These are phyloP conservation scores for Claviceps cyperi DNA, from an alignment of 2,329 filamentous ascomycete genomes.

Conservation along the genomic window DNA sequence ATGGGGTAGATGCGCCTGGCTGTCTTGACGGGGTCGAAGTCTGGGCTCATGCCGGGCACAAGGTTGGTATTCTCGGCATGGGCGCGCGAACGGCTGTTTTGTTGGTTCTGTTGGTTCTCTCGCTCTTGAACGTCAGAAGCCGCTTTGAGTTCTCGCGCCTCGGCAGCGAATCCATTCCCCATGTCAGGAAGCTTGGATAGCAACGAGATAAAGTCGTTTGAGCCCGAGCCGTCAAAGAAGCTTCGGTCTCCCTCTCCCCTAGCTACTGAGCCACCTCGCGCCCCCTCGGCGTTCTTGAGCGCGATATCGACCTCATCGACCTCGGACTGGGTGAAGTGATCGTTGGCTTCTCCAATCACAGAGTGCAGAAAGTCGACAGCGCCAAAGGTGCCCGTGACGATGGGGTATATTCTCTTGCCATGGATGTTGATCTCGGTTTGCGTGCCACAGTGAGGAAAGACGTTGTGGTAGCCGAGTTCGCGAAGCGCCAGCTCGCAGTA, in stretches of 20 bases:
- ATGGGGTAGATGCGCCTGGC: constrained; percentile 85
- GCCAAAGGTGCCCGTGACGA: constrained; percentile 62
- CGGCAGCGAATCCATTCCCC: constrained; percentile 49
- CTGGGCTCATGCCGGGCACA: constrained; percentile 59
- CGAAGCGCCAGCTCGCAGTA: constrained; percentile 66
- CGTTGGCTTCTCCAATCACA: constrained; percentile 60
- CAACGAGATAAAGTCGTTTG: constrained; percentile 52
- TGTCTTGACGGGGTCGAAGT: constrained; percentile 66
- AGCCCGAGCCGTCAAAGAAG: constrained; percentile 25
- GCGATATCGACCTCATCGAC: constrained; percentile 68
- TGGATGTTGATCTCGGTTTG: constrained; percentile 47
- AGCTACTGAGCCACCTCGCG: constrained; percentile 20
- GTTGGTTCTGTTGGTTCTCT: constrained; percentile 36
- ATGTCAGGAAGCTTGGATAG: constrained; percentile 61
- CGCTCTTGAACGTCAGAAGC: constrained; percentile 49
- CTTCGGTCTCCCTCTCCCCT: constrained; percentile 25
- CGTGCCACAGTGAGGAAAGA: constrained; percentile 62
- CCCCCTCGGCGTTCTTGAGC: constrained; percentile 51
- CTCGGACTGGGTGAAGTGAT: constrained; percentile 75
- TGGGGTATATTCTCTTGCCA: constrained; percentile 54
- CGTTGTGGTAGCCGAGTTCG: constrained; percentile 67
- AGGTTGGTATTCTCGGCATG: constrained; percentile 35
- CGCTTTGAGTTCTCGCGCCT: constrained; percentile 49
- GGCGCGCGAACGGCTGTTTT: constrained; percentile 8
- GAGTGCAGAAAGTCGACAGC: constrained; percentile 77